Percentiles rank a stretch among this genome's conserved stretches.
Conservation (phyloP, 352 stramenopile species). For the Phytophthora agathidicida region DNA sequence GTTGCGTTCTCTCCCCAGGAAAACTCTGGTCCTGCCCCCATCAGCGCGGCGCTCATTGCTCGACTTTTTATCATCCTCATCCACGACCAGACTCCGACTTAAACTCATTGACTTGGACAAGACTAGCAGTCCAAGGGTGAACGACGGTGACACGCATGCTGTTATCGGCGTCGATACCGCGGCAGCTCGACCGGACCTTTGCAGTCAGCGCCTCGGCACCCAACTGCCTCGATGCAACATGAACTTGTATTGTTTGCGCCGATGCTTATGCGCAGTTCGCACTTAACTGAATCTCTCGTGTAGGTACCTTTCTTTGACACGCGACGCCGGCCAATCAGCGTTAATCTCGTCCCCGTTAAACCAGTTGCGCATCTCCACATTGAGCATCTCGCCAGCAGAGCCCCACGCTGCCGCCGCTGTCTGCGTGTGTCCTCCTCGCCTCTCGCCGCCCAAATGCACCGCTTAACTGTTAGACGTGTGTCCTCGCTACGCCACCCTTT, state of each 20-base stretch:
- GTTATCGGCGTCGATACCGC: constrained; percentile 24
- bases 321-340: constrained; percentile 18
- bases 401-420: too few species aligned
- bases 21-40: not conserved
- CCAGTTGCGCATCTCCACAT: too few species aligned
- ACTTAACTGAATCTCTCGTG: not conserved
- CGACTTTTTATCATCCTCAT: constrained; percentile 27
- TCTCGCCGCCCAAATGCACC: constrained; percentile 17
- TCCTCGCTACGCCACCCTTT: constrained; percentile 5
- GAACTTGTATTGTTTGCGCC: constrained; percentile 13
- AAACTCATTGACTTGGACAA: constrained; percentile 39
- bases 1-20: constrained; percentile 7
- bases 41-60: constrained; percentile 20
- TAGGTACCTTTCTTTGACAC: constrained; percentile 1
- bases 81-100: constrained; percentile 36
- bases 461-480: constrained; percentile 11
- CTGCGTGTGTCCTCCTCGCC: too few species aligned
- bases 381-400: constrained; percentile 15
- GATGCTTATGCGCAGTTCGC: constrained; percentile 12
- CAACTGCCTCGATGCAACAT: constrained; percentile 14
- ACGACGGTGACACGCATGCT: not conserved
- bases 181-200: constrained; percentile 8
- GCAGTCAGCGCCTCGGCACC: not conserved
- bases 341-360: constrained; percentile 3
- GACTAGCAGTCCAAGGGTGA: constrained; percentile 10